Evolutionary conservation across 2,329 filamentous ascomycete genomes (phyloP).

Genomic region (Sarocladium oryzae): DNA sequence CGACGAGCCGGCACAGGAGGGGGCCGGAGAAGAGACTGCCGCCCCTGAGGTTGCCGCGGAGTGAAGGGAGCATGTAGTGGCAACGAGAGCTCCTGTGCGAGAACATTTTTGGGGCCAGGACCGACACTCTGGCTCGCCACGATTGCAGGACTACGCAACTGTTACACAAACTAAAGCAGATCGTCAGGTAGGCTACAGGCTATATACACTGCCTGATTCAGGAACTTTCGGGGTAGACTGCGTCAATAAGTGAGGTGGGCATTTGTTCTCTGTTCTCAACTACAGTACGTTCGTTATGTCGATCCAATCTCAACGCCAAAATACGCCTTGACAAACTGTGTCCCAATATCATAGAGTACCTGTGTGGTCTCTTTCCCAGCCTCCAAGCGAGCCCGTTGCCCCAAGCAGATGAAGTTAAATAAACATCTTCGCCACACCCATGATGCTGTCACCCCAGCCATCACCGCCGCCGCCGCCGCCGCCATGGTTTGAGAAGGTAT

Average conservation of each 20-base stretch:
- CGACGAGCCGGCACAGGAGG: constrained; percentile 13
- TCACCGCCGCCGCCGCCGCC: constrained; percentile 22
- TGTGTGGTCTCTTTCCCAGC: not conserved
- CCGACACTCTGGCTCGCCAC: too few species aligned
- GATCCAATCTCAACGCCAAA: not conserved
- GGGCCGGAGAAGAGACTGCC: not conserved
- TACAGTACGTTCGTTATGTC: not conserved
- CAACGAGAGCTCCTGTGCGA: too few species aligned
- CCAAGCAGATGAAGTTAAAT: constrained; percentile 19
- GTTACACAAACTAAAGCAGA: too few species aligned
- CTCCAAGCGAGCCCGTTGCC: too few species aligned
- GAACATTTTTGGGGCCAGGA: too few species aligned
- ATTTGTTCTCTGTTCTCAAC: too few species aligned
- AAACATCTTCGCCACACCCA: constrained; percentile 36
- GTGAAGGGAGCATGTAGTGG: not conserved
- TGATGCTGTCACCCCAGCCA: constrained; percentile 29
- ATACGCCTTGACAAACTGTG: not conserved
- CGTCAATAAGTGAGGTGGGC: too few species aligned
- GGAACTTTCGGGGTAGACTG: too few species aligned
- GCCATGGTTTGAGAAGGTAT: constrained; percentile 22
- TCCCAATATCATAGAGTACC: not conserved
- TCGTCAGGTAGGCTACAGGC: too few species aligned
- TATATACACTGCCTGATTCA: too few species aligned
- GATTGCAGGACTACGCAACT: too few species aligned
- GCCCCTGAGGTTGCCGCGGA: not conserved